Base-by-base conservation (phyloP, 306 rosid species). In the Ochetophila trinervis region DNA sequence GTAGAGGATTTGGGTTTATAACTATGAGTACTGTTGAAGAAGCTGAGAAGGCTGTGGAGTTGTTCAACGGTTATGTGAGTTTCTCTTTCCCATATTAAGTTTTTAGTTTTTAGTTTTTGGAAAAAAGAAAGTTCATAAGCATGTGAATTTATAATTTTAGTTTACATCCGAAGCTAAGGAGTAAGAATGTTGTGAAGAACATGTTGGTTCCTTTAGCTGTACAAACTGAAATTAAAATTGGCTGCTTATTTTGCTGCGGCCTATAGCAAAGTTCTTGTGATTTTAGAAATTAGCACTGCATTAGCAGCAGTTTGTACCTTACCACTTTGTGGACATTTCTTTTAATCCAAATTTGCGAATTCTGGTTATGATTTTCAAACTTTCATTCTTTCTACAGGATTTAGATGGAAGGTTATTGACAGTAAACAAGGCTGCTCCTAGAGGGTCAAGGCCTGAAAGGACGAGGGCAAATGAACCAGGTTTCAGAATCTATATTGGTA, bases 391-490 rank as follows among this genome's bases (percentile, higher is more conserved):
- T n/a, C 11, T 51, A 35, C 72, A 78, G 82, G 82, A 73, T 53
- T 37, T 78, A 23, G 62, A 63, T 22, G 82, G 82, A 30, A 63
- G 82, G 45, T n/a, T 37, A 32, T 73, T 78, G 75, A 73, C 82
- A 8, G 82, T 78, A 64, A 78, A 78, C 79, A 73, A 78, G 79
- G 82, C 82, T 17, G 82, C 82, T 32, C 82, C 82, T 2, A 73
- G 78, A 63, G 82, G 82, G 55, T 50, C 82, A n/a, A 65, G 67
- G 18, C 82, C 82, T 1, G 78, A 78, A 58, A 68, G 82, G 48
- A 54, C 70, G 8, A 63, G 65, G 59, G 37, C 44, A 60, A 50
- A 62, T 57, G 78, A 69, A 16, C 59, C 81, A 32, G 64, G 71
- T 58, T 80, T 22, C 70, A 76, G 78, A 68, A 37, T 80, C 40